A percentile compares a stretch with the other conserved stretches of the same genome.
These are phyloP conservation scores for Umbellularia californica DNA, from an alignment of 164 flowering plant species.

Conservation along the genomic window DNA sequence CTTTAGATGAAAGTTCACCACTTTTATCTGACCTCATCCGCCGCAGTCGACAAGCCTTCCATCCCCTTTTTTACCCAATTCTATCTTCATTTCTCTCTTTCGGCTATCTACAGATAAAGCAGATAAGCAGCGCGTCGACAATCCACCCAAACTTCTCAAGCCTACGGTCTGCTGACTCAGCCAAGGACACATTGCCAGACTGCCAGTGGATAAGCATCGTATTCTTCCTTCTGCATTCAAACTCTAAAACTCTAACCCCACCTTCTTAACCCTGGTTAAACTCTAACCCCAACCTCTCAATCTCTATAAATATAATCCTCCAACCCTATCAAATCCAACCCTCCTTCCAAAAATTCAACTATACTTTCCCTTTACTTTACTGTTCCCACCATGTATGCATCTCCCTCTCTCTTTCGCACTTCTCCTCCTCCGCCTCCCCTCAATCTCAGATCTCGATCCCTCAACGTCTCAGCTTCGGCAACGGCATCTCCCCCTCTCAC, in stretches of 20 bases:
- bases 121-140: no score
- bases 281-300: not conserved
- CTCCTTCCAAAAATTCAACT: not conserved
- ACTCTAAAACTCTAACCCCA: not conserved
- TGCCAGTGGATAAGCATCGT: not conserved
- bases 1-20: no score
- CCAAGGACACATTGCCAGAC: not conserved
- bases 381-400: slow-evolving; percentile 1
- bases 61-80: no score
- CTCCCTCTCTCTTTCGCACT: not conserved
- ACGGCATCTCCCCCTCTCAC: slow-evolving; percentile 19
- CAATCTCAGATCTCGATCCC: slow-evolving; percentile 11
- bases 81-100: no score
- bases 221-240: not conserved
- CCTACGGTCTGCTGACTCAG: not conserved
- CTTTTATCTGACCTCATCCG: no score
- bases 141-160: not conserved
- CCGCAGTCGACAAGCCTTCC: no score
- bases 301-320: not conserved
- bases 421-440: not conserved
- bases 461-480: slow-evolving; percentile 19
- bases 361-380: slow-evolving; percentile 6
- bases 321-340: not conserved
- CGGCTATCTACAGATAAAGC: no score
- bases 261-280: slow-evolving; percentile 3